Conservation (phyloP, 371 early-diverging fungal species). For the Mortierella polycephala region DNA sequence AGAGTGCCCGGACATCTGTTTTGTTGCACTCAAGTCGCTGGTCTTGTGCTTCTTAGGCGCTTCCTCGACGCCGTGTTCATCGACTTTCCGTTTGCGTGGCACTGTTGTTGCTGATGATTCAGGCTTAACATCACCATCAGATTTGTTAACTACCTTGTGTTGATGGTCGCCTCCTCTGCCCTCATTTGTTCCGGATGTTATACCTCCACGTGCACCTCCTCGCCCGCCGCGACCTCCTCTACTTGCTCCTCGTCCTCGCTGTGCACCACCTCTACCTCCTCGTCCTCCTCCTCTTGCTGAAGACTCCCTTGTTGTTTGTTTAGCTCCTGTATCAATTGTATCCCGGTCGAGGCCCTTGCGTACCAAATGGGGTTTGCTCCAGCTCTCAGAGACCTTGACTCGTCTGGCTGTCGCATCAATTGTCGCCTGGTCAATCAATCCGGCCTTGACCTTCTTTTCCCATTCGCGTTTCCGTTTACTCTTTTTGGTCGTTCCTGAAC, state of each 20-base stretch:
- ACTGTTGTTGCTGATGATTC: not conserved
- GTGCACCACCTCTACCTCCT: slow-evolving; percentile 12
- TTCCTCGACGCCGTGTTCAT: not conserved
- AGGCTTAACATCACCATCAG: not conserved
- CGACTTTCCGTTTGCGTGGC: not conserved
- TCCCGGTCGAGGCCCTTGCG: slow-evolving; percentile 39
- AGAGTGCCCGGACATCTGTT: no score
- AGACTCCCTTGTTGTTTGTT: not conserved
- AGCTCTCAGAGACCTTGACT: slow-evolving; percentile 43
- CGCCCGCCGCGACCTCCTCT: slow-evolving; percentile 24
- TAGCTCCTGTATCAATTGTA: slow-evolving; percentile 30
- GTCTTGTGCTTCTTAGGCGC: not conserved
- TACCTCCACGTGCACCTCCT: slow-evolving; percentile 16
- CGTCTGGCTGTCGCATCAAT: slow-evolving; percentile 28
- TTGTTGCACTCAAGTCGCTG: not conserved
- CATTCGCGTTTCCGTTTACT: slow-evolving; percentile 49
- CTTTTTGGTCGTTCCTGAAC: slow-evolving; percentile 15
- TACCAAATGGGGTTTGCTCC: slow-evolving; percentile 21
- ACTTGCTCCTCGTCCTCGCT: slow-evolving; percentile 11
- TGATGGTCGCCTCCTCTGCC: not conserved
- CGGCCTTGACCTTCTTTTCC: slow-evolving; percentile 47
- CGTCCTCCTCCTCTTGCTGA: slow-evolving; percentile 4
- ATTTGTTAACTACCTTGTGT: not conserved
- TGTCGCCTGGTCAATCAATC: slow-evolving; percentile 26
- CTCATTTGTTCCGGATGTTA: no score